phyloP scores from a whole-genome alignment of 2,329 filamentous ascomycete species.

The Fusarium foetens region DNA sequence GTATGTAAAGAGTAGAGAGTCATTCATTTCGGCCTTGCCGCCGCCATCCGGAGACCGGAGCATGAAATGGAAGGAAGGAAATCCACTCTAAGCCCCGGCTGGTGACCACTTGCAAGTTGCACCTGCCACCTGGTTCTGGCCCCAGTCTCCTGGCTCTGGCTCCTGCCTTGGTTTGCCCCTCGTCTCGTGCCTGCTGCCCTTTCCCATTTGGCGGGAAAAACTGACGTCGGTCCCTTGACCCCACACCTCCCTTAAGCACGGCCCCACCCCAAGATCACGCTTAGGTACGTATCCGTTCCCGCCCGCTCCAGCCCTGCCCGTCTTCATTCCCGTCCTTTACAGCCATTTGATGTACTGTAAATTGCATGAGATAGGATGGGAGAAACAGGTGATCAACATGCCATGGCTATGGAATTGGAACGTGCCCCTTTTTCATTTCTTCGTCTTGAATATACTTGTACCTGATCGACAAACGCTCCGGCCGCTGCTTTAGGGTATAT shows the following conservation, averaged over 20 bases:
- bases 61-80: neutral
- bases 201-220: neutral
- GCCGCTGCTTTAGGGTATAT: neutral
- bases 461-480: neutral
- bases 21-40: constrained; percentile 33
- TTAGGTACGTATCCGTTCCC: constrained; percentile 21
- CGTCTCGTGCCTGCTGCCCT: constrained; percentile 4
- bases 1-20: constrained; percentile 1
- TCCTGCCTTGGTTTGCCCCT: constrained; percentile 22
- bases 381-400: neutral
- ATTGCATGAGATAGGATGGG: neutral
- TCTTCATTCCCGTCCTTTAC: neutral
- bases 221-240: constrained; percentile 39
- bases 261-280: constrained; percentile 6
- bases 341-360: neutral
- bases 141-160: neutral
- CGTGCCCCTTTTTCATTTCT: neutral
- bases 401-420: neutral
- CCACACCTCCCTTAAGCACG: neutral
- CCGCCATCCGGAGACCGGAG: constrained; percentile 25
- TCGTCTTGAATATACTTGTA: neutral
- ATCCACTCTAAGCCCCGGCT: constrained; percentile 18
- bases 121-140: constrained; percentile 22
- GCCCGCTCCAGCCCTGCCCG: neutral
- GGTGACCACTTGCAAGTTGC: constrained; percentile 18